These are phyloP conservation scores for Paramyrothecium sp. DNA, from an alignment of 2,329 filamentous ascomycete species.

Conservation along the genomic window DNA sequence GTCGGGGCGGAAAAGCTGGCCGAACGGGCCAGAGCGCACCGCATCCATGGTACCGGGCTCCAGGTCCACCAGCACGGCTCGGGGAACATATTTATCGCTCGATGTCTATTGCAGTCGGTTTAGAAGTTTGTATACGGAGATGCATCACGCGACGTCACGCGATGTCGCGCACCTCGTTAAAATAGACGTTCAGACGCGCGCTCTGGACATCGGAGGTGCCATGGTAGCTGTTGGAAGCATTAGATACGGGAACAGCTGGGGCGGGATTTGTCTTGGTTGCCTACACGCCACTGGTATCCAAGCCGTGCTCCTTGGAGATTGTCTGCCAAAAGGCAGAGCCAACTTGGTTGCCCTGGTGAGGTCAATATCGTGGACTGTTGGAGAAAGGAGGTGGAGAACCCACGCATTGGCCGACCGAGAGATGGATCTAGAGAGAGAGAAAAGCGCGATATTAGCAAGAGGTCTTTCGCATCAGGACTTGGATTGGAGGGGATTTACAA, in stretches of 20 bases:
- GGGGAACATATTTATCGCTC: slow-evolving; percentile 98
- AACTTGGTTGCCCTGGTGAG: slow-evolving; percentile 92
- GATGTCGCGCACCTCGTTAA: slow-evolving; percentile 62
- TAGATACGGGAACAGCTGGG: too few relatives aligned
- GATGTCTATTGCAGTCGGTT: slow-evolving; percentile 64
- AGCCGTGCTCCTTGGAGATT: slow-evolving; percentile 89
- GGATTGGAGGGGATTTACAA: slow-evolving; percentile 48
- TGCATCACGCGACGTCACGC: too few relatives aligned
- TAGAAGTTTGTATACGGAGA: too few relatives aligned
- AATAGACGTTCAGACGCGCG: slow-evolving; percentile 99
- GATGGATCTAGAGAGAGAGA: slow-evolving; percentile 80
- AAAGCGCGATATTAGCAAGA: slow-evolving; percentile 20
- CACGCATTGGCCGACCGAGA: slow-evolving; percentile 99
- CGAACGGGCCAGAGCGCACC: slow-evolving; percentile 96
- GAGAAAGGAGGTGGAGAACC: too few relatives aligned
- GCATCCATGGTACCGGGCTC: slow-evolving; percentile 99
- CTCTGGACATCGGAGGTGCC: slow-evolving; percentile 98
- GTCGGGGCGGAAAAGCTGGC: slow-evolving; percentile 98
- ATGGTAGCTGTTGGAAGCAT: too few relatives aligned
- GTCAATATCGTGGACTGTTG: too few relatives aligned
- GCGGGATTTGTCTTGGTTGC: too few relatives aligned
- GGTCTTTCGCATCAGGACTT: too few relatives aligned
- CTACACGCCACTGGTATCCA: slow-evolving; percentile 96
- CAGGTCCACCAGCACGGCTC: slow-evolving; percentile 98
- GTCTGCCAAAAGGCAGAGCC: slow-evolving; percentile 99